Evolutionary conservation across 805 yeast genomes (phyloP).

Genomic region (Myxozyma nipponensis): DNA sequence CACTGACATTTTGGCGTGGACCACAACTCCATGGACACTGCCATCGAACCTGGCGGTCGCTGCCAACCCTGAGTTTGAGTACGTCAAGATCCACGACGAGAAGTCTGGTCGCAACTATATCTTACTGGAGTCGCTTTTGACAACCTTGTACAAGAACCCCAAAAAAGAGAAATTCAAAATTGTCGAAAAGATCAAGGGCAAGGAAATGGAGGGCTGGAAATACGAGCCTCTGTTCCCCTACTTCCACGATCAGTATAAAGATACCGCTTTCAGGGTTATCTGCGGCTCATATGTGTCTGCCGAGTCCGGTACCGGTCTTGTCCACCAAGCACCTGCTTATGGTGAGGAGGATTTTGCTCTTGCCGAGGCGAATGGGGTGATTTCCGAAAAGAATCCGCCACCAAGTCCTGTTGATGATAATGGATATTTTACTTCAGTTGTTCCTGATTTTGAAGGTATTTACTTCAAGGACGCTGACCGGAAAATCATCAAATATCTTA

Average conservation of each 20-base stretch:
- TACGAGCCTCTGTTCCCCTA: slow-evolving; percentile 82
- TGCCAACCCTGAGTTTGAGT: slow-evolving; percentile 86
- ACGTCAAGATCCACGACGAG: slow-evolving; percentile 88
- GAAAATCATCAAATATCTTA: slow-evolving; percentile 77
- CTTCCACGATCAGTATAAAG: slow-evolving; percentile 71
- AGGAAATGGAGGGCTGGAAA: slow-evolving; percentile 69
- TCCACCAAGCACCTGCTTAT: slow-evolving; percentile 96
- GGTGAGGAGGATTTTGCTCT: slow-evolving; percentile 98
- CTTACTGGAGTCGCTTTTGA: slow-evolving; percentile 74
- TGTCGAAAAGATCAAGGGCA: slow-evolving; percentile 76
- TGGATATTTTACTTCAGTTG: slow-evolving; percentile 77
- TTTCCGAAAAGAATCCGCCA: slow-evolving; percentile 61
- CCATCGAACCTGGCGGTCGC: slow-evolving; percentile 92
- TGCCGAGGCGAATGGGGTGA: slow-evolving; percentile 70
- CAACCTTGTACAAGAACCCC: slow-evolving; percentile 90
- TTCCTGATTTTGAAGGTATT: slow-evolving; percentile 68
- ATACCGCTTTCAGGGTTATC: slow-evolving; percentile 77
- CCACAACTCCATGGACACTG: slow-evolving; percentile 99
- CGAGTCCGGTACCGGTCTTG: slow-evolving; percentile 99
- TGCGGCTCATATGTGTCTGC: slow-evolving; percentile 79
- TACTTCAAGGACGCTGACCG: slow-evolving; percentile 97
- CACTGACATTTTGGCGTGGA: slow-evolving; percentile 92
- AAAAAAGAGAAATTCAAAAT: slow-evolving; percentile 80
- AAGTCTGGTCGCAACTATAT: slow-evolving; percentile 77
- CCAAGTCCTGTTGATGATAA: slow-evolving; percentile 95